Evolutionary conservation across 2,329 filamentous ascomycete species (phyloP), one percentile per base, ranked within the genome.

Genomic region (Neonectria hederae): DNA sequence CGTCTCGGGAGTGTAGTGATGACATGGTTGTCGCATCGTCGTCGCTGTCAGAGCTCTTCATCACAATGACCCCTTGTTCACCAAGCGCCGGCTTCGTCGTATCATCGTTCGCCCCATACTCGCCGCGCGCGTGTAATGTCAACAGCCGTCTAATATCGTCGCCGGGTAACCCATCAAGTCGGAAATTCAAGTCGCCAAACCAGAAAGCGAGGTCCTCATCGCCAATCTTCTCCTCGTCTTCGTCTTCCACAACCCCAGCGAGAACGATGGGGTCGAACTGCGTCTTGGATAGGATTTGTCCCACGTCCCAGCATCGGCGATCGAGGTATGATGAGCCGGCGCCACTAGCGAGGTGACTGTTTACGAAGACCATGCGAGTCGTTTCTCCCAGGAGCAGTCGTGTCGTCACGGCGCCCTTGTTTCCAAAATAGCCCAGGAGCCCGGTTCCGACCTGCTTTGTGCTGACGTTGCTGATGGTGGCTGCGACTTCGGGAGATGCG

Each of bases 111-210:
- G 88, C 67, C 71, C 89, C 89, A 76, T 94, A 94, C 78, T 94
- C 90, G 63, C 93, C 93, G 35, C 86, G 85, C 0, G 92, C 91
- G 77, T 97, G 95, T 5, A 97, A 84, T 74, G 90, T 92, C 40
- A 99, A 83, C 7, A 98, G 82, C 52, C 92, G 88, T 32, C 95
- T 87, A 51, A 99, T 96, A 76, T 99, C 96, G 40, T 96, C 92
- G 1, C 94, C 94, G 0, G 95, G 92, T 53, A 98, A 87, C 48
- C 91, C 92, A 54, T 97, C 93, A 0, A 99, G 84, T 32, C 96
- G 89, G 75, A 97, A 99, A 76, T 99, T 99, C 45, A 99, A 84
- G 77, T 99, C 96, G 7, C 96, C 96, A 74, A 97, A 92, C 93
- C 95, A 98, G 74, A 99, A 97, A 0, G 90, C 89, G 79, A 97